These are phyloP conservation scores for Neonectria ditissima DNA, from an alignment of 2,329 filamentous ascomycete genomes.

Conservation along the genomic window DNA sequence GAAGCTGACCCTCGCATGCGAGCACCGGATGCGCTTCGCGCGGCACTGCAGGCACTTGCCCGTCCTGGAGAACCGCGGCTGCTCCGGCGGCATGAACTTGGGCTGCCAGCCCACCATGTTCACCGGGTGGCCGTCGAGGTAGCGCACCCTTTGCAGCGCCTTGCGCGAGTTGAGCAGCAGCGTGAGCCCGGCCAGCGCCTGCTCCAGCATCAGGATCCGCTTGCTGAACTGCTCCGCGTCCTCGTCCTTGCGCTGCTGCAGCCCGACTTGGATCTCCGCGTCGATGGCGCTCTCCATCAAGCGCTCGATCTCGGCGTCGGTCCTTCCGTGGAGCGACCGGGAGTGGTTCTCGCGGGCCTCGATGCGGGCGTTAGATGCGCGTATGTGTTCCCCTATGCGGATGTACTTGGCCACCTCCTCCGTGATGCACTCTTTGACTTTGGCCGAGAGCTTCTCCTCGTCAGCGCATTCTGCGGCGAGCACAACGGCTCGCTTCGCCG, in stretches of 20 bases:
- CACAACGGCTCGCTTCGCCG: neutral
- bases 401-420: neutral
- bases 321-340: neutral
- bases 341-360: neutral
- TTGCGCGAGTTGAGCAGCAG: neutral
- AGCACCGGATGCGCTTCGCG: conserved; percentile 39
- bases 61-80: neutral
- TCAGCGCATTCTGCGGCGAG: neutral
- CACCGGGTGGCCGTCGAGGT: conserved; percentile 46
- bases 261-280: neutral
- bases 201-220: conserved; percentile 33
- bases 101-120: conserved; percentile 33
- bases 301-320: conserved; percentile 4
- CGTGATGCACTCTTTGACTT: neutral
- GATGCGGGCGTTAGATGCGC: neutral
- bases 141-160: conserved; percentile 30
- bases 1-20: conserved; percentile 24
- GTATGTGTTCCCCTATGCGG: neutral
- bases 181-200: conserved; percentile 12
- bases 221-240: neutral
- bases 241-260: neutral
- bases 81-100: conserved; percentile 26
- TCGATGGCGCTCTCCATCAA: conserved; percentile 17
- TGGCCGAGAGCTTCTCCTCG: neutral
- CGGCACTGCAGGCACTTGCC: conserved; percentile 43